Evolutionary conservation across 1,139 yeast genomes (phyloP).

Genomic region (Magnusiomyces fungicola): DNA sequence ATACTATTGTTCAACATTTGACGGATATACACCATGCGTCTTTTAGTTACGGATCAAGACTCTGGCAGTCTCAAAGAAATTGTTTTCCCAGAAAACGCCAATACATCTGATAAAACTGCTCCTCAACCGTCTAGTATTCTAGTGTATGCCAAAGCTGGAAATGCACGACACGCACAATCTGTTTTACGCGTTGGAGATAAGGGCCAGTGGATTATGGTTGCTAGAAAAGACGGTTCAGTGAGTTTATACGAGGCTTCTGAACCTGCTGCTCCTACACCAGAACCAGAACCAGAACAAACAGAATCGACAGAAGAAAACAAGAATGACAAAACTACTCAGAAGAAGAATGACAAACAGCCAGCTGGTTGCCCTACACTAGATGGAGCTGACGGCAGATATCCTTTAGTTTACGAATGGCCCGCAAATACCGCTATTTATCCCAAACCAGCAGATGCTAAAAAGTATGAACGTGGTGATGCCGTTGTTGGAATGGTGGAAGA

Average conservation of each 20-base stretch:
- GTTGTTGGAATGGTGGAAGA: constrained; percentile 24
- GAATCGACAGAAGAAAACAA: neutral
- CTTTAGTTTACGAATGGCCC: constrained; percentile 6
- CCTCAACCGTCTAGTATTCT: constrained; percentile 24
- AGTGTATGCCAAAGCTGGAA: constrained; percentile 25
- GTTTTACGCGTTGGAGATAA: constrained; percentile 16
- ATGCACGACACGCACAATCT: constrained; percentile 25
- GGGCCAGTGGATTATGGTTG: constrained; percentile 16
- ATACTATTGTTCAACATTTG: too few species aligned
- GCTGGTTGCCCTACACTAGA: neutral
- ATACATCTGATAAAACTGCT: constrained; percentile 29
- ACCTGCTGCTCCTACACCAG: neutral
- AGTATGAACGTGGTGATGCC: constrained; percentile 21
- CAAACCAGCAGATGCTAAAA: constrained; percentile 2
- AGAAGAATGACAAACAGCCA: neutral
- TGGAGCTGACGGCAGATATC: constrained; percentile 1
- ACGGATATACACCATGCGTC: too few species aligned
- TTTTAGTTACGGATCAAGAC: constrained; percentile 34
- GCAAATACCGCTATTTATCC: constrained; percentile 5
- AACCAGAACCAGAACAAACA: neutral
- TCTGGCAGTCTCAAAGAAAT: constrained; percentile 32
- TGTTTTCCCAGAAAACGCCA: constrained; percentile 25
- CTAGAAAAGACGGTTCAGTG: constrained; percentile 16
- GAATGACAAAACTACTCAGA: neutral
- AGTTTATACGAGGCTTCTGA: constrained; percentile 6